Base-by-base conservation (phyloP, 176 grass and related monocot genomes). In the Guadua angustifolia region DNA sequence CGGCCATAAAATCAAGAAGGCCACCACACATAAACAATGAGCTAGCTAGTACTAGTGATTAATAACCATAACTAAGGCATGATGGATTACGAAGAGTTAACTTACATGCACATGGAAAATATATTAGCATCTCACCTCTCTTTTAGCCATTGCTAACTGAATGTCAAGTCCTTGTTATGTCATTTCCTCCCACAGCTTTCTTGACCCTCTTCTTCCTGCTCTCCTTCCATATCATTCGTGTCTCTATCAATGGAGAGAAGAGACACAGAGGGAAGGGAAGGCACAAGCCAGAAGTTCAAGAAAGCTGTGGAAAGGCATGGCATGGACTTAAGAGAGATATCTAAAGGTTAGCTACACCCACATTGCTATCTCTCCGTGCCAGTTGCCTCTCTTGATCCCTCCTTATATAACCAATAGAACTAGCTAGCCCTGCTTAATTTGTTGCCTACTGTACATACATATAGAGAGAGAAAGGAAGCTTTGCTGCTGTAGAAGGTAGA, bases 271-370 rank as follows among this genome's bases (percentile, higher is more conserved):
- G 21, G 53, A 66, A 51, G 74, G 32, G 59, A 52, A 19, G 12
- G 38, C 67, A 36, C 40, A 57, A 50, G 57, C 39, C 39, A 86
- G 91, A 96, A 98, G 96, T 98, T 98, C 96, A 98, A 98, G 93
- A 98, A 98, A 98, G 96, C 96, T 95, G 96, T 98, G 96, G 96
- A 98, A 98, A 88, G 91, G 89, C 46, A 98, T 98, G 92, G 55
- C 90, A 85, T 89, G 95, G 95, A 94, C 71, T 85, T 74, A 75
- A 79, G 57, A 29, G 36, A 45, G 73, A 43, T 38, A 6, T 47
- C 42, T 67, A 19, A 21, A 79, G 25, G 47, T 16, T 74, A 57
- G 25, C 16, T 84, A 56, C 5, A 66, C 2, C 24, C 38, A 39
- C 33, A 64, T 53, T 50, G 40, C 42, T 58, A 35, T 56, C 10